Evolutionary conservation across 2,329 filamentous ascomycete genomes (phyloP).

Genomic region (Claviceps purpurea): DNA sequence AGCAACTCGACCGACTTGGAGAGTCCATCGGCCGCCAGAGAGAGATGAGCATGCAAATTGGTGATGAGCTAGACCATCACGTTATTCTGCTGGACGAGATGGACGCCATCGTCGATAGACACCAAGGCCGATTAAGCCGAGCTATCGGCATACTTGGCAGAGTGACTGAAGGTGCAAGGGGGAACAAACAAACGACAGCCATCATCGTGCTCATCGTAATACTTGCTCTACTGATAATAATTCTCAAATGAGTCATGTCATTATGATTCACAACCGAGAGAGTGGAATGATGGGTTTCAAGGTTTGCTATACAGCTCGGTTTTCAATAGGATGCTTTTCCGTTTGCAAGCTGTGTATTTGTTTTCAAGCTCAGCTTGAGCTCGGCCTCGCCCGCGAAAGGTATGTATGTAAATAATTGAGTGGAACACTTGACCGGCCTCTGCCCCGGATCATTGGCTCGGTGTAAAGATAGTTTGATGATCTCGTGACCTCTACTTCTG

Average conservation of each 20-base stretch:
- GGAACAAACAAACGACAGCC: conserved; percentile 76
- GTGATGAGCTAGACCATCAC: conserved; percentile 87
- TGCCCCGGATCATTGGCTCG: background rate
- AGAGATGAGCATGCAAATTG: conserved; percentile 89
- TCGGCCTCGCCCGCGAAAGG: background rate
- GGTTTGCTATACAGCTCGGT: background rate
- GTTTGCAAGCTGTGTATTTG: background rate
- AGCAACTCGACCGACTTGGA: conserved; percentile 81
- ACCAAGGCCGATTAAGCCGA: conserved; percentile 61
- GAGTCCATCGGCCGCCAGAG: conserved; percentile 77
- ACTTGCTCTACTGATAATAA: conserved; percentile 66
- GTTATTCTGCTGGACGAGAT: conserved; percentile 81
- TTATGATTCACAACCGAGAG: background rate
- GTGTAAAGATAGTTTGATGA: background rate
- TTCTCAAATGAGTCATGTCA: conserved; percentile 54
- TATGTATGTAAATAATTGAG: background rate
- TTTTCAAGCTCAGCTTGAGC: background rate
- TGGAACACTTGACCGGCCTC: background rate
- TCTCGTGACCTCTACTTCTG: background rate
- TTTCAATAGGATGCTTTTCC: background rate
- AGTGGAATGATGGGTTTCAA: background rate
- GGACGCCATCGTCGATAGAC: conserved; percentile 69
- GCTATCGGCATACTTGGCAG: conserved; percentile 59
- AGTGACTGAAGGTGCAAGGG: conserved; percentile 60
- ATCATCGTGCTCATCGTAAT: conserved; percentile 75